phyloP scores from a whole-genome alignment of 2,329 filamentous ascomycete species.

The Pseudogymnoascus sp. region DNA sequence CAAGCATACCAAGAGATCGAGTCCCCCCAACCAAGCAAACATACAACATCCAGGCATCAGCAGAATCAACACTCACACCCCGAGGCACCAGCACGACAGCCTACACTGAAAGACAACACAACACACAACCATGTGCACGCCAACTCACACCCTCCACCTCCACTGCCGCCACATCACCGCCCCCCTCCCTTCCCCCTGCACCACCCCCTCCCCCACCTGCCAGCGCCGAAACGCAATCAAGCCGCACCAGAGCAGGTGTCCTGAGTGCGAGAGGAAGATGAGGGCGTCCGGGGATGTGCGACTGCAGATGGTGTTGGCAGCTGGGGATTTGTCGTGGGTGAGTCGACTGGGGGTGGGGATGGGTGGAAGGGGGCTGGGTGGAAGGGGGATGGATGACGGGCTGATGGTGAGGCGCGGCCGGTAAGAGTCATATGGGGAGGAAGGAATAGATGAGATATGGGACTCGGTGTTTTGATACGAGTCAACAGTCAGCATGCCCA shows the following conservation, averaged over 20 bases:
- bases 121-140: not conserved
- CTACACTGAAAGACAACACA: not conserved
- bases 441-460: not conserved
- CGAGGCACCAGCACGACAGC: not conserved
- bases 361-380: not conserved
- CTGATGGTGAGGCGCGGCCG: not conserved
- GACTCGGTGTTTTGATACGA: not conserved
- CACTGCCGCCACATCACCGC: not conserved
- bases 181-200: not conserved
- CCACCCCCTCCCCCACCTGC: not conserved
- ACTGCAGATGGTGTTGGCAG: too few species aligned
- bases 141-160: conserved; percentile 3
- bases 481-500: not conserved
- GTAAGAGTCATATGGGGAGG: not conserved
- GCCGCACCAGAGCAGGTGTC: not conserved
- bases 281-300: too few species aligned
- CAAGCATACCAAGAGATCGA: not conserved
- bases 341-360: not conserved
- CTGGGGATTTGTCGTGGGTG: not conserved
- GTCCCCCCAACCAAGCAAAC: not conserved
- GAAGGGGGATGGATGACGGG: not conserved
- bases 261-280: not conserved
- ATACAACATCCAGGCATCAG: not conserved
- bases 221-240: not conserved
- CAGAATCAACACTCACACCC: too few species aligned